phyloP scores from a whole-genome alignment of 2,329 filamentous ascomycete genomes.

The Colletotrichum tofieldiae region DNA sequence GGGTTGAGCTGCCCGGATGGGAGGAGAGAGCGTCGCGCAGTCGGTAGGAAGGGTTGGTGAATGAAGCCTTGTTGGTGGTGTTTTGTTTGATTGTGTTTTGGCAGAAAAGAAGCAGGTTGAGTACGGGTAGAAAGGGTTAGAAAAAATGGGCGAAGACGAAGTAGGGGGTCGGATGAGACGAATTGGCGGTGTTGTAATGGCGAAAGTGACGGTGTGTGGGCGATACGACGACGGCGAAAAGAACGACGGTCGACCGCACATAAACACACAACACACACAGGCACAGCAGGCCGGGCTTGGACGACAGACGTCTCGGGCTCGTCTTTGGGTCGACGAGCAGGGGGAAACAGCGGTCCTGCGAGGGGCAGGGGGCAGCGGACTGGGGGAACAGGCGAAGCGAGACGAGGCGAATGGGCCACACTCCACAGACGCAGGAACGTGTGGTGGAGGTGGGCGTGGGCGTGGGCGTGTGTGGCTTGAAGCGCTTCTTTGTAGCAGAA shows the following conservation, averaged over 20 bases:
- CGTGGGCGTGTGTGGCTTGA: slow-evolving; percentile 38
- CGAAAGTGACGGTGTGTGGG: slow-evolving; percentile 23
- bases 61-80: slow-evolving; percentile 11
- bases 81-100: slow-evolving; percentile 14
- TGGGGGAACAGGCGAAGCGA: slow-evolving; percentile 20
- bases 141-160: slow-evolving; percentile 28
- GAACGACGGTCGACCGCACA: slow-evolving; percentile 4
- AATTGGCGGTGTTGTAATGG: slow-evolving; percentile 23
- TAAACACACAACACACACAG: not conserved
- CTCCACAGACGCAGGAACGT: slow-evolving; percentile 19
- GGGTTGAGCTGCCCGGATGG: slow-evolving; percentile 6
- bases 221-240: not conserved
- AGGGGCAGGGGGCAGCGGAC: not conserved
- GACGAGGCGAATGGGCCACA: slow-evolving; percentile 32
- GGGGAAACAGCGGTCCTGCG: not conserved
- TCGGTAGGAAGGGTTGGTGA: slow-evolving; percentile 15
- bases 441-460: not conserved
- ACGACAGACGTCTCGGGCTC: slow-evolving; percentile 34
- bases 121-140: slow-evolving; percentile 26
- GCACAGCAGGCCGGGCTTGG: slow-evolving; percentile 10
- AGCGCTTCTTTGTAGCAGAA: slow-evolving; percentile 43
- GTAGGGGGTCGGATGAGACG: slow-evolving; percentile 31
- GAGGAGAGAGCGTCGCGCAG: slow-evolving; percentile 12
- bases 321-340: slow-evolving; percentile 24
- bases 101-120: slow-evolving; percentile 37